phyloP scores from a whole-genome alignment of 164 flowering plant genomes.

The Taxillus chinensis region DNA sequence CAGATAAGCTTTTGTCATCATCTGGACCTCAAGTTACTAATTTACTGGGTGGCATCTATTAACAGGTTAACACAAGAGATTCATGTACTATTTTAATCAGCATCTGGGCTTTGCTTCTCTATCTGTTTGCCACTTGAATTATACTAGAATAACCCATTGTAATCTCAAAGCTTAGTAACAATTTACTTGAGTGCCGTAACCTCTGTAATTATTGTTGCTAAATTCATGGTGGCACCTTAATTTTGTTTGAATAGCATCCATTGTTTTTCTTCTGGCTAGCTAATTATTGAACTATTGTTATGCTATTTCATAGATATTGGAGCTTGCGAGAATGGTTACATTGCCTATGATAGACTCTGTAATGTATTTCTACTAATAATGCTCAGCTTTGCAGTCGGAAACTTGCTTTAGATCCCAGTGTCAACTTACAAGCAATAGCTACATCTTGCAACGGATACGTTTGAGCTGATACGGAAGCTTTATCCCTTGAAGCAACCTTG shows the following conservation, averaged over 20 bases:
- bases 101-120: too few species aligned
- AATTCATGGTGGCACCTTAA: too few species aligned
- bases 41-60: conserved; percentile 59
- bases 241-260: background rate
- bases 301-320: background rate
- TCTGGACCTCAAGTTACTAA: conserved; percentile 53
- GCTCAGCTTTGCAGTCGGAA: conserved; percentile 73
- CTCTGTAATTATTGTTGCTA: too few species aligned
- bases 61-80: conserved; percentile 43
- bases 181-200: too few species aligned
- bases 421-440: conserved; percentile 64
- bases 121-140: too few species aligned
- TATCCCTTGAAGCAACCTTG: conserved; percentile 70
- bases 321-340: background rate
- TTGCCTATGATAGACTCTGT: background rate
- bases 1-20: conserved; percentile 28
- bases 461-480: conserved; percentile 93
- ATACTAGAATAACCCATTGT: too few species aligned
- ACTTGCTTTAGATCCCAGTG: conserved; percentile 47
- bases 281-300: background rate
- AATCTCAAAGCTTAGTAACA: too few species aligned
- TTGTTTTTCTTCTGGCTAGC: background rate
- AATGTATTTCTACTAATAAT: background rate
- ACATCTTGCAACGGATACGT: conserved; percentile 89
- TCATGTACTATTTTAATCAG: too few species aligned